phyloP scores from a whole-genome alignment of 371 early-diverging fungal species.

The Quaeritorhiza haematococci region DNA sequence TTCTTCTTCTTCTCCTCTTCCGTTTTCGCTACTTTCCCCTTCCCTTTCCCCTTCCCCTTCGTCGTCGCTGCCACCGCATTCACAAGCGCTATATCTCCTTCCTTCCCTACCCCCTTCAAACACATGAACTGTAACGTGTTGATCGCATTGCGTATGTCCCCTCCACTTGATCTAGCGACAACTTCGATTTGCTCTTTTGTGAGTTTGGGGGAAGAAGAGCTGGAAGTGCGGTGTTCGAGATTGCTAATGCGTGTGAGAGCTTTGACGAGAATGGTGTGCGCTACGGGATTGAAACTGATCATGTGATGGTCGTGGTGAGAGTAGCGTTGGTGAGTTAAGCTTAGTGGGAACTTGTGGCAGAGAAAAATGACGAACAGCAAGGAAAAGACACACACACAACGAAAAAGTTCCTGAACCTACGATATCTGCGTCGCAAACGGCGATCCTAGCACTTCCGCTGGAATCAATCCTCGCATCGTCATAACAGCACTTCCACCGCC shows the following conservation, averaged over 20 bases:
- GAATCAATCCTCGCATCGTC: conserved; percentile 12
- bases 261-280: conserved; percentile 45
- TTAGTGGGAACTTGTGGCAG: neutral
- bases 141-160: conserved; percentile 51
- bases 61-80: neutral
- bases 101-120: neutral
- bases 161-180: conserved; percentile 30
- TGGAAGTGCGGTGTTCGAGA: conserved; percentile 24
- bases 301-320: neutral
- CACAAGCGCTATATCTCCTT: neutral
- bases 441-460: conserved; percentile 17
- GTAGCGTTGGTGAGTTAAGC: too few relatives aligned
- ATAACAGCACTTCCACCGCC: conserved; percentile 17
- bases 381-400: neutral
- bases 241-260: conserved; percentile 36
- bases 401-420: neutral
- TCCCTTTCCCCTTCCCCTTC: neutral
- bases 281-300: conserved; percentile 51
- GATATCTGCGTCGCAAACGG: conserved; percentile 6
- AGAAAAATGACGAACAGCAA: conserved; percentile 3
- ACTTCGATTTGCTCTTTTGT: conserved; percentile 24
- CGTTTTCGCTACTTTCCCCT: neutral
- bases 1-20: neutral
- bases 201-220: neutral
- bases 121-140: conserved; percentile 50